Evolutionary conservation across 331 rosid genomes (phyloP), one percentile per base, ranked within the genome.

Genomic region (Spiraea crenata): DNA sequence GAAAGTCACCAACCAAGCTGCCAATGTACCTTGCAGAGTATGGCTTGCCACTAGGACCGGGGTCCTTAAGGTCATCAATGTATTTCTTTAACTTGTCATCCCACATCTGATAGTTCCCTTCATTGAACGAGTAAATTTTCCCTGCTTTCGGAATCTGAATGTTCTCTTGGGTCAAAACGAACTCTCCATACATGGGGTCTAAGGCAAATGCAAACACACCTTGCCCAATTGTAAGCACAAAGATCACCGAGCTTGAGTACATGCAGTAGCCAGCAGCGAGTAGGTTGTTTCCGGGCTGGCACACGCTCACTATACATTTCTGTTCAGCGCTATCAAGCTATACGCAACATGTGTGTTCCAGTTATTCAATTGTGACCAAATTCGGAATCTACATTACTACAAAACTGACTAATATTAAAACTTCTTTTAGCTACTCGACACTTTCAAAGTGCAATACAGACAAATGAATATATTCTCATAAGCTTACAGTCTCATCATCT

Each of bases 191-290:
- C 88, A 89, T 82, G 0, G 99, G 99, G 57, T 95, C 99, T 81
- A 95, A 67, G 14, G 93, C 77, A 57, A 95, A 95, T 8, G 81
- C 85, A 73, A 85, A 95, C 0, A 95, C 99, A 31, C 99, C 99
- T 3, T 81, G 76, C 54, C 99, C 99, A 15, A 95, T 65, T 35
- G 99, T 91, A 39, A 95, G 83, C 48, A 91, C 97, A 61, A 95
- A 95, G 80, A 95, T 91, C 10, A 95, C 38, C 12, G 99, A 95
- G 82, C 99, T 95, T 0, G 99, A 91, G 71, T 93, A 91, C 89
- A 93, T 90, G 87, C 99, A 93, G 84, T 93, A 93, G n/a, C 99
- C 99, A 35, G 99, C 91, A 38, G 96, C 95, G 14, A 93, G 89
- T n/a, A 93, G 83, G 85, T 93, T 93, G 87, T 83, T 93, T 57